These are phyloP conservation scores for Metschnikowia corniflorae DNA, from an alignment of 805 yeast species.

Conservation along the genomic window DNA sequence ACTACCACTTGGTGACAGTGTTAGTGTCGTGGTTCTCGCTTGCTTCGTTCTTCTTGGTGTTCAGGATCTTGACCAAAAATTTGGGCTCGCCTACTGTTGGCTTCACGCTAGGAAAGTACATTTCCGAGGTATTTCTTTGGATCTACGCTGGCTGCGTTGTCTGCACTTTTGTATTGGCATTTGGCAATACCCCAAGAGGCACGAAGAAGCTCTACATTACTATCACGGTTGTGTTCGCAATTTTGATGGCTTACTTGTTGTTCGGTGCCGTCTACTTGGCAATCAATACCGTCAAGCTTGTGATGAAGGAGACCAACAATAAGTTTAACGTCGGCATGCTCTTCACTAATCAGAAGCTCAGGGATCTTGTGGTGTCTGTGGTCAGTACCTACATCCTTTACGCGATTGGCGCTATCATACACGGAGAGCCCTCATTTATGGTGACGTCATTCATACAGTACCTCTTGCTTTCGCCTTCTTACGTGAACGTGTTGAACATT, in stretches of 20 bases:
- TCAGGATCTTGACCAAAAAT: conserved; percentile 78
- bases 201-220: conserved; percentile 73
- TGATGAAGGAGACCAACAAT: conserved; percentile 41
- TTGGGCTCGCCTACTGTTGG: conserved; percentile 60
- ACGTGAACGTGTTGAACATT: conserved; percentile 85
- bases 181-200: conserved; percentile 94
- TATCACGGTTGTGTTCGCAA: conserved; percentile 77
- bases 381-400: conserved; percentile 81
- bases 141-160: conserved; percentile 75
- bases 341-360: conserved; percentile 65
- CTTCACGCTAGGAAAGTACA: conserved; percentile 69
- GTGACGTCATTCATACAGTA: conserved; percentile 84
- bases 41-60: conserved; percentile 87
- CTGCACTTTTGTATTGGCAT: conserved; percentile 81
- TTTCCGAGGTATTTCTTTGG: conserved; percentile 82
- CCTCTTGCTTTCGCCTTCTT: conserved; percentile 78
- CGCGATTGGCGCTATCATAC: conserved; percentile 71
- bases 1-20: conserved; percentile 78
- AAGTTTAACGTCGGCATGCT: conserved; percentile 43
- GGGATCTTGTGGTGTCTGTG: conserved; percentile 85
- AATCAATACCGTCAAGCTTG: conserved; percentile 62
- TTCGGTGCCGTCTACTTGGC: conserved; percentile 84
- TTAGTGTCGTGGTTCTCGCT: conserved; percentile 89
- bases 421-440: conserved; percentile 92
- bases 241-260: conserved; percentile 83